phyloP scores from a whole-genome alignment of 352 stramenopile genomes.

The Pythium biforme region DNA sequence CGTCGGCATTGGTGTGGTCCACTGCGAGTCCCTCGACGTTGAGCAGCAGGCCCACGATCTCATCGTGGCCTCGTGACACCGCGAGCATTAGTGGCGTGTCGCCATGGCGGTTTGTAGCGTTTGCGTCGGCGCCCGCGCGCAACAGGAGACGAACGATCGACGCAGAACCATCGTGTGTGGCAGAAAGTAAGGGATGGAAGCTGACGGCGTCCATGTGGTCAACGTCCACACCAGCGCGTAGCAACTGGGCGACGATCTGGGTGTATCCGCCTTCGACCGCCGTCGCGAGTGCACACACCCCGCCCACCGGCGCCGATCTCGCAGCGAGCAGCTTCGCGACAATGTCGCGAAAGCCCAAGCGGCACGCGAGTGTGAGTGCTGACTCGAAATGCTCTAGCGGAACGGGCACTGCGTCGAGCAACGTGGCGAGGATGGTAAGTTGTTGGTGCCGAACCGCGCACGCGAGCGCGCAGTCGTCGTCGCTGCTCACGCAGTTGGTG shows the following conservation, averaged over 20 bases:
- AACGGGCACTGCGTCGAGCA: not conserved
- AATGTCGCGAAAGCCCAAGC: not conserved
- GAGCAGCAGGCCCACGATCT: no score
- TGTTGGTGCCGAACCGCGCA: not conserved
- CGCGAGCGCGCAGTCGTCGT: not conserved
- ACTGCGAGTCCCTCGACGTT: no score
- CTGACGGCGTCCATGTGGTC: not conserved
- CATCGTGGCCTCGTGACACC: not conserved
- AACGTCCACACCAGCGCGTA: not conserved
- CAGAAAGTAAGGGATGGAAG: not conserved
- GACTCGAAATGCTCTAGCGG: not conserved
- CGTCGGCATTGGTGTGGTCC: no score
- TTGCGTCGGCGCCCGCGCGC: not conserved
- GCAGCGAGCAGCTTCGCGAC: not conserved
- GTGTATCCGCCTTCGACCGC: not conserved
- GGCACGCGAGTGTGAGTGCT: not conserved
- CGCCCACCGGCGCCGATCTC: no score
- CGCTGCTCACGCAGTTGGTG: not conserved
- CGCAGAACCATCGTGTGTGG: no score
- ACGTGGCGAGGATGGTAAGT: not conserved
- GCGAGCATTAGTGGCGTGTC: not conserved
- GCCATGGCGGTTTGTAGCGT: not conserved
- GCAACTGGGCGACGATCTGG: not conserved
- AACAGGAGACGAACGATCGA: not conserved
- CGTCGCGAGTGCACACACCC: not conserved